A percentile compares a stretch with the other conserved stretches of the same genome.
Evolutionary conservation across 257 asterid species (phyloP).

Genomic region (Mitragyna speciosa): DNA sequence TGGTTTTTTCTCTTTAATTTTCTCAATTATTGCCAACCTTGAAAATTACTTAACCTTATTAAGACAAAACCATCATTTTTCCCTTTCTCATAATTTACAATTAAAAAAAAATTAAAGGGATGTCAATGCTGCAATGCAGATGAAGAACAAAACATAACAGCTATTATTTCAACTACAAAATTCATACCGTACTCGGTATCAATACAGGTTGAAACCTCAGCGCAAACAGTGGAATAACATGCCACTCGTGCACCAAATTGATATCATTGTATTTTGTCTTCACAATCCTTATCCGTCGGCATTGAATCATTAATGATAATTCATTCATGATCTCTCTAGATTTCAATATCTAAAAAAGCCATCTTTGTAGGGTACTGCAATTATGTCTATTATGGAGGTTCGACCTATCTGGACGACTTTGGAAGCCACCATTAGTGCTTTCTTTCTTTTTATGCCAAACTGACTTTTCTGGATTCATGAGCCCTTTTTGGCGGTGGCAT

Average conservation of each 20-base stretch:
- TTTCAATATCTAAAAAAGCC: slow-evolving; percentile 8
- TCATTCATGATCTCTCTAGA: slow-evolving; percentile 17
- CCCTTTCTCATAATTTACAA: too few species aligned
- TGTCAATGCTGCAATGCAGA: not conserved
- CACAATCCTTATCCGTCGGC: slow-evolving; percentile 13
- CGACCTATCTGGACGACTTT: slow-evolving; percentile 29
- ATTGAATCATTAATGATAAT: slow-evolving; percentile 4
- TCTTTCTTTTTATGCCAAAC: slow-evolving; percentile 8
- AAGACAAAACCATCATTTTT: too few species aligned
- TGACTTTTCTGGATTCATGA: slow-evolving; percentile 31
- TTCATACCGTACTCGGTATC: not conserved
- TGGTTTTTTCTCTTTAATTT: too few species aligned
- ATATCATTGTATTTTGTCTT: slow-evolving; percentile 4
- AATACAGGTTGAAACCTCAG: slow-evolving; percentile 10
- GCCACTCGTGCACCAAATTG: slow-evolving; percentile 27
- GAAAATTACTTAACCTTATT: too few species aligned
- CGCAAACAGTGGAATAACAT: slow-evolving; percentile 23
- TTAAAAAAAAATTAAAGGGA: not conserved
- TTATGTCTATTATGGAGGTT: slow-evolving; percentile 18
- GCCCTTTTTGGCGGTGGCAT: slow-evolving; percentile 35
- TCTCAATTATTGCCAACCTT: too few species aligned
- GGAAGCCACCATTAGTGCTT: slow-evolving; percentile 8
- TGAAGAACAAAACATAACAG: slow-evolving; percentile 21
- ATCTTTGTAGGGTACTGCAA: slow-evolving; percentile 9
- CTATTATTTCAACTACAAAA: slow-evolving; percentile 5